A percentile compares a stretch with the other conserved stretches of the same genome.
phyloP scores from a whole-genome alignment of 345 rosid genomes.

The Citrus medica region DNA sequence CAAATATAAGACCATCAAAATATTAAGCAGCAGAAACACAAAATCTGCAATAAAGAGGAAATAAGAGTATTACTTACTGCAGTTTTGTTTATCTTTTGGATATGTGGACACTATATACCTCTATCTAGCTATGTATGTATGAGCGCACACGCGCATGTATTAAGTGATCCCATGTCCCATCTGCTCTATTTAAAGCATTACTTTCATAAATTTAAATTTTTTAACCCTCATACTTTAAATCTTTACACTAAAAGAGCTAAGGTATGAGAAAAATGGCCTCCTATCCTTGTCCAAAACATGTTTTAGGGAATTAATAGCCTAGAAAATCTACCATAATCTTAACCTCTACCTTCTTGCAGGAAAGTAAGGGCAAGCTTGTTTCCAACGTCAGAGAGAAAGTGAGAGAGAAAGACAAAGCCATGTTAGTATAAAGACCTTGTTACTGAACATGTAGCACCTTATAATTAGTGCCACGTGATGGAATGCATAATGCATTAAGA shows the following conservation, averaged over 20 bases:
- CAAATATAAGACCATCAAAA: slow-evolving; percentile 8
- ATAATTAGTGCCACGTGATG: too few relatives aligned
- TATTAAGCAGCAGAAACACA: neutral
- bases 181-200: neutral
- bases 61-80: neutral
- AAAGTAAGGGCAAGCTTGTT: too few relatives aligned
- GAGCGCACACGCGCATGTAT: neutral
- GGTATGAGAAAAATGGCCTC: neutral
- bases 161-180: neutral
- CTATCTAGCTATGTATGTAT: neutral
- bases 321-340: neutral
- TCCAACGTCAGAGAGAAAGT: too few relatives aligned
- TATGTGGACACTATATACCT: too few relatives aligned
- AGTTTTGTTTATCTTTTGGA: neutral
- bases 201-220: neutral
- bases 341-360: neutral
- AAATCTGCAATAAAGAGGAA: neutral
- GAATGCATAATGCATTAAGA: too few relatives aligned
- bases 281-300: neutral
- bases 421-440: too few relatives aligned
- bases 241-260: neutral
- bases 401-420: too few relatives aligned
- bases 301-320: neutral
- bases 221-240: neutral
- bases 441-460: too few relatives aligned